Conservation (phyloP, 2,329 filamentous ascomycete genomes). For the Aureobasidium sp. region DNA sequence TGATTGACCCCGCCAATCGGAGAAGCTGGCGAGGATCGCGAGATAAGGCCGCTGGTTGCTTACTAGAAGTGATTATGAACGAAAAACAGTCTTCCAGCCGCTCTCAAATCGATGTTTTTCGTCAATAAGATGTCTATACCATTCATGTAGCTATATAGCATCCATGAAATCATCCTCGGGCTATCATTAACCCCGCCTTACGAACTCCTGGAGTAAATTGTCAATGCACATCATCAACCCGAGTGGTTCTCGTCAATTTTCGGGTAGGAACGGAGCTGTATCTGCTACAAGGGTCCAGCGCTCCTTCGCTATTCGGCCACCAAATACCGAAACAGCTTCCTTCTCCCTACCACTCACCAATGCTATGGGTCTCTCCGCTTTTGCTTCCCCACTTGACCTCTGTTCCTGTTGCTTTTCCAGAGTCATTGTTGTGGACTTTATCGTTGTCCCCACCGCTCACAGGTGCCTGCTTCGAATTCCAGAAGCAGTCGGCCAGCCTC, state of each 20-base stretch:
- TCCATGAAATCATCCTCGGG: slow-evolving; percentile 12
- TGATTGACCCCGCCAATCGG: slow-evolving; percentile 11
- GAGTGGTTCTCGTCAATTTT: background rate
- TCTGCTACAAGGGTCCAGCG: background rate
- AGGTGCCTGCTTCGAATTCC: slow-evolving; percentile 57
- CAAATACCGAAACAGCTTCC: background rate
- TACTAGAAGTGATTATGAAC: slow-evolving; percentile 7
- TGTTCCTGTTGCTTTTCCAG: background rate
- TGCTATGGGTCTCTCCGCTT: background rate
- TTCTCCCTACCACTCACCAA: background rate
- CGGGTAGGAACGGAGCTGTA: background rate
- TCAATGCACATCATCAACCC: slow-evolving; percentile 3
- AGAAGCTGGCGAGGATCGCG: background rate
- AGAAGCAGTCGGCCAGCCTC: slow-evolving; percentile 65
- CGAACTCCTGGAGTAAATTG: background rate
- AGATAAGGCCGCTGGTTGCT: slow-evolving; percentile 9
- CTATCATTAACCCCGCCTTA: slow-evolving; percentile 3
- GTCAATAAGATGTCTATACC: slow-evolving; percentile 1
- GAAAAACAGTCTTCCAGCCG: background rate
- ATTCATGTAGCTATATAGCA: slow-evolving; percentile 2
- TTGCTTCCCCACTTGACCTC: background rate
- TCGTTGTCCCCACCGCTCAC: slow-evolving; percentile 78
- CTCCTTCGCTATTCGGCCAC: background rate
- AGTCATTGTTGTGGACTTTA: slow-evolving; percentile 53
- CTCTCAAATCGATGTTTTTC: background rate